A percentile compares a stretch with the other conserved stretches of the same genome.
phyloP scores from a whole-genome alignment of 805 yeast species.

The Clavispora santaluciae region DNA sequence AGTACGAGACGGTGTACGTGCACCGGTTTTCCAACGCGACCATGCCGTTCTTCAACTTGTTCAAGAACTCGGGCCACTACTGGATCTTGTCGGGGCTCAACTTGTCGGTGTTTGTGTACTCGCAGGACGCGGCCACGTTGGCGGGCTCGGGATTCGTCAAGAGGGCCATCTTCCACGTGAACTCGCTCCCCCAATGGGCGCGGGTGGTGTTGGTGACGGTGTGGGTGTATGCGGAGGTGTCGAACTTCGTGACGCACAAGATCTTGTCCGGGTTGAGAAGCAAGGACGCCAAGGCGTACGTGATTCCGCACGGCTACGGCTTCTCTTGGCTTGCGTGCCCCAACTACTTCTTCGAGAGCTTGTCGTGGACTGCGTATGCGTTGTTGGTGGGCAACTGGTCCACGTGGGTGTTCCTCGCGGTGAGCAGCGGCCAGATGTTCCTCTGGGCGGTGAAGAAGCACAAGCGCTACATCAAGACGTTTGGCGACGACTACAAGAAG shows the following conservation, averaged over 20 bases:
- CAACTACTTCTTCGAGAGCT: conserved; percentile 83
- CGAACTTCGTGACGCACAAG: conserved; percentile 70
- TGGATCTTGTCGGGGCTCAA: conserved; percentile 82
- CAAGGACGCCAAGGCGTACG: conserved; percentile 49
- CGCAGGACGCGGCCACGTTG: conserved; percentile 14
- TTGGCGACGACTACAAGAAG: conserved; percentile 76
- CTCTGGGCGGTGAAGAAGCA: conserved; percentile 90
- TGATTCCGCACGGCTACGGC: conserved; percentile 79
- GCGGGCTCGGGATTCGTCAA: conserved; percentile 16
- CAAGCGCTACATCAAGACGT: conserved; percentile 55
- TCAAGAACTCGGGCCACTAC: conserved; percentile 87
- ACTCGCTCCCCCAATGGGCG: conserved; percentile 29
- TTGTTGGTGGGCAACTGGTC: conserved; percentile 74
- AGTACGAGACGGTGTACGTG: conserved; percentile 76
- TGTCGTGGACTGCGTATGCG: conserved; percentile 70
- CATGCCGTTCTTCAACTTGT: conserved; percentile 84
- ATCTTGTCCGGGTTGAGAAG: conserved; percentile 57
- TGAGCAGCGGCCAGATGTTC: conserved; percentile 80
- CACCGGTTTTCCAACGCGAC: conserved; percentile 86
- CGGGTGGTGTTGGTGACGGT: conserved; percentile 33
- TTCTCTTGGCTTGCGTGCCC: conserved; percentile 84
- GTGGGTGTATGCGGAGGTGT: conserved; percentile 59
- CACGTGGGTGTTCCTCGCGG: conserved; percentile 62
- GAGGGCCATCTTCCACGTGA: conserved; percentile 41
- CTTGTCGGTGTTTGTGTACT: conserved; percentile 47